A percentile compares a stretch with the other conserved stretches of the same genome.
These are phyloP conservation scores for Allomyces macrogynus DNA, from an alignment of 192 early-diverging fungal species.

Conservation along the genomic window DNA sequence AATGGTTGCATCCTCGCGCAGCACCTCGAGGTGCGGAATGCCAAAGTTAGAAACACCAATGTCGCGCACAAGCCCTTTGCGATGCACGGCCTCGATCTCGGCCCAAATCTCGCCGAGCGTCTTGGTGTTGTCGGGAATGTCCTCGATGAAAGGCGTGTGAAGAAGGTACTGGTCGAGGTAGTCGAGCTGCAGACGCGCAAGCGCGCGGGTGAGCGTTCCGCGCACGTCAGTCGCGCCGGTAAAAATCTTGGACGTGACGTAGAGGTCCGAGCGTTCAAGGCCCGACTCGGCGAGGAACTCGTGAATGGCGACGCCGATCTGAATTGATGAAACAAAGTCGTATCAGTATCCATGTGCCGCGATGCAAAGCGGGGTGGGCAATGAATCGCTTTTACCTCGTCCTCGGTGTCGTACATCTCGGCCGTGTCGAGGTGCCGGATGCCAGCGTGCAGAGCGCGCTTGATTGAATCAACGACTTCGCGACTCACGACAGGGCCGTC, in stretches of 20 bases:
- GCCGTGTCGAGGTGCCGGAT: not conserved
- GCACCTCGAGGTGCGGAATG: not conserved
- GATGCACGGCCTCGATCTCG: not conserved
- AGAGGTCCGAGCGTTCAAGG: not conserved
- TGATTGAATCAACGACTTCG: not conserved
- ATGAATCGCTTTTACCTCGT: not conserved
- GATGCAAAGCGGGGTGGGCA: too few species aligned
- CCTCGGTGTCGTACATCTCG: not conserved
- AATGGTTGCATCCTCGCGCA: too few species aligned
- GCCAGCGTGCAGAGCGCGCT: not conserved
- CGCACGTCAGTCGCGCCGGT: not conserved
- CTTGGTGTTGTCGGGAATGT: not conserved
- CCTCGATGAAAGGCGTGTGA: not conserved
- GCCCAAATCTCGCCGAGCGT: not conserved
- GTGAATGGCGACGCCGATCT: not conserved
- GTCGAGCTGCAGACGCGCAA: slow-evolving; percentile 1
- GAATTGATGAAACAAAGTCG: too few species aligned
- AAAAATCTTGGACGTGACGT: not conserved
- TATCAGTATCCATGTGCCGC: too few species aligned
- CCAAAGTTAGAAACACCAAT: not conserved
- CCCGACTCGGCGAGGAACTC: not conserved
- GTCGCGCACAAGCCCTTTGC: not conserved
- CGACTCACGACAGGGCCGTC: not conserved
- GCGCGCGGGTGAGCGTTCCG: not conserved
- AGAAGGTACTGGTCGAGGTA: slow-evolving; percentile 4